These are phyloP conservation scores for Scedosporium dehoogii DNA, from an alignment of 2,329 filamentous ascomycete species.

Conservation along the genomic window DNA sequence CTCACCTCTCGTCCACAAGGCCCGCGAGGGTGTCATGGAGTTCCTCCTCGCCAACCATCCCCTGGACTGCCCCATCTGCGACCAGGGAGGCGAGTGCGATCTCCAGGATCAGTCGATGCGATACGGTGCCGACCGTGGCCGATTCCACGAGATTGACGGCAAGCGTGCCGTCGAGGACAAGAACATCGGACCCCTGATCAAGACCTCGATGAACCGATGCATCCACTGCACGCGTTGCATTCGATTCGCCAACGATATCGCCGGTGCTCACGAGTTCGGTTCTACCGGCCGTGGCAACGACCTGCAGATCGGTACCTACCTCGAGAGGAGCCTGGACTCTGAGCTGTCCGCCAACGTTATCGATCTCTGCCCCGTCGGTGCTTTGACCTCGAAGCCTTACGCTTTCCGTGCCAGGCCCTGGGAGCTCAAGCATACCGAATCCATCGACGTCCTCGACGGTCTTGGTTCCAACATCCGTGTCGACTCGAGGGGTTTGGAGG, in stretches of 20 bases:
- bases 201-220: slow-evolving; percentile 99
- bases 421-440: slow-evolving; percentile 95
- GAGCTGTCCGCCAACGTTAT: slow-evolving; percentile 97
- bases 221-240: slow-evolving; percentile 98
- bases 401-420: slow-evolving; percentile 94
- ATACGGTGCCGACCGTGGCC: slow-evolving; percentile 89
- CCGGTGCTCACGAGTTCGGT: slow-evolving; percentile 89
- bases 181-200: slow-evolving; percentile 95
- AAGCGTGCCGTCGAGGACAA: slow-evolving; percentile 99
- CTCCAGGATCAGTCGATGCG: slow-evolving; percentile 99
- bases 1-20: slow-evolving; percentile 92
- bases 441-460: slow-evolving; percentile 86
- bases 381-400: slow-evolving; percentile 93
- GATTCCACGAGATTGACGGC: slow-evolving; percentile 91
- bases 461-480: slow-evolving; percentile 92
- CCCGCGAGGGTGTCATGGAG: slow-evolving; percentile 97
- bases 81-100: slow-evolving; percentile 98
- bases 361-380: slow-evolving; percentile 94
- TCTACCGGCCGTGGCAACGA: slow-evolving; percentile 93
- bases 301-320: slow-evolving; percentile 95
- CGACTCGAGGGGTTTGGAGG: slow-evolving; percentile 85
- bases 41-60: slow-evolving; percentile 95
- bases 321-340: slow-evolving; percentile 86
- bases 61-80: slow-evolving; percentile 93
- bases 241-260: slow-evolving; percentile 94